These are phyloP conservation scores for Penicillium psychrofluorescens DNA, from an alignment of 495 filamentous ascomycete species.

Conservation along the genomic window DNA sequence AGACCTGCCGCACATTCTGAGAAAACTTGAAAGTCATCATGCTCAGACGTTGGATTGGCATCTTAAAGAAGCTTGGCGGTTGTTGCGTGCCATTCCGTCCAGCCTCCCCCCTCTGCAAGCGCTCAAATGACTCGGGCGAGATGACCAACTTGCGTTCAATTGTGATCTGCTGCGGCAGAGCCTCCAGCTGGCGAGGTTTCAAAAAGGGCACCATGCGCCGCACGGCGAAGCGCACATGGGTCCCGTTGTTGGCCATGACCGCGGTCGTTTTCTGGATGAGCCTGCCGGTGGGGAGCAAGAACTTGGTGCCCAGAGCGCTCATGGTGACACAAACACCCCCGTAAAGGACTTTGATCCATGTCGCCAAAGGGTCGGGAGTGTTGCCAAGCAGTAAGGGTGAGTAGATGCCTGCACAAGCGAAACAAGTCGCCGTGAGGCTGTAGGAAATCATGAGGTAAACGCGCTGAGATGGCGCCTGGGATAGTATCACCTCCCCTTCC, in stretches of 20 bases:
- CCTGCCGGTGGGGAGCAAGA: conserved; percentile 27
- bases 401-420: conserved; percentile 48
- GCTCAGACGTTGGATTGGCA: conserved; percentile 29
- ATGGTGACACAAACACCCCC: conserved; percentile 36
- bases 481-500: conserved; percentile 42
- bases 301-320: conserved; percentile 33
- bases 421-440: conserved; percentile 46
- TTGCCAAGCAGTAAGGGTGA: conserved; percentile 37
- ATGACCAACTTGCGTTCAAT: conserved; percentile 29
- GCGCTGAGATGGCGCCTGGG: conserved; percentile 54
- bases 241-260: conserved; percentile 21
- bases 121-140: conserved; percentile 15
- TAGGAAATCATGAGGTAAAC: conserved; percentile 52
- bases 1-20: conserved; percentile 31
- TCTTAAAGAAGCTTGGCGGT: conserved; percentile 26
- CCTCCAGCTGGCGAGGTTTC: conserved; percentile 31
- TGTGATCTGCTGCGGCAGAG: conserved; percentile 28
- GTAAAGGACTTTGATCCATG: conserved; percentile 32
- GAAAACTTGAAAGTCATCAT: conserved; percentile 29
- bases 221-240: conserved; percentile 28
- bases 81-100: conserved; percentile 6
- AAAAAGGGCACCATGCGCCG: conserved; percentile 36
- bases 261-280: conserved; percentile 31
- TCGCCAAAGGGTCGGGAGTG: conserved; percentile 22
- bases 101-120: conserved; percentile 13